Evolutionary conservation across 2,329 filamentous ascomycete species (phyloP).

Genomic region (Diaporthe citrichinensis): DNA sequence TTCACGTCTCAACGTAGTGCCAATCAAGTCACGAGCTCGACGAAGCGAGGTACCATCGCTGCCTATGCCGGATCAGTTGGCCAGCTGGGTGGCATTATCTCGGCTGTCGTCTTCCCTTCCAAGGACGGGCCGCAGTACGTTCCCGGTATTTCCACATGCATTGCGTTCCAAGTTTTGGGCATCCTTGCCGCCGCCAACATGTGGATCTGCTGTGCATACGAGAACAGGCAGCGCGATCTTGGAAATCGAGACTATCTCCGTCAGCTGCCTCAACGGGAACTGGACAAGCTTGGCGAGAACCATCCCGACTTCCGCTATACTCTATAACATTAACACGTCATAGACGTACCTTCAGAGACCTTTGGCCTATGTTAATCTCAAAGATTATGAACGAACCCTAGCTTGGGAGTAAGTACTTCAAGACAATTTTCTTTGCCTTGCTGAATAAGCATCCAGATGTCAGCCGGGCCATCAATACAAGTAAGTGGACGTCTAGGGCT

Average conservation of each 20-base stretch:
- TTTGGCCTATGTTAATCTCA: background rate
- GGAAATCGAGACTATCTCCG: background rate
- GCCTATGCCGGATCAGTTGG: slow-evolving; percentile 62
- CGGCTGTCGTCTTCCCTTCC: background rate
- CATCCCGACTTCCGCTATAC: slow-evolving; percentile 1
- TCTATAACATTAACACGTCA: background rate
- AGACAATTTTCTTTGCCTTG: too few species aligned
- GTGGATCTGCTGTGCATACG: background rate
- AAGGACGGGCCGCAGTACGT: background rate
- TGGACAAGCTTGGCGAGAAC: background rate
- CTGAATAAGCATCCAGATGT: too few species aligned
- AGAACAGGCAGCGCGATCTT: background rate
- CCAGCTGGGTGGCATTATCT: slow-evolving; percentile 53
- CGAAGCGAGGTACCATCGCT: slow-evolving; percentile 61
- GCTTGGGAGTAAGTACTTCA: too few species aligned
- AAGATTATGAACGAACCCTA: too few species aligned
- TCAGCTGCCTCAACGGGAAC: background rate
- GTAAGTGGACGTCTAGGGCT: too few species aligned
- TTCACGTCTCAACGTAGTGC: background rate
- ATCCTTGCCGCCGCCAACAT: background rate
- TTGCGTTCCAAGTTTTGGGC: background rate
- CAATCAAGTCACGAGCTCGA: slow-evolving; percentile 62
- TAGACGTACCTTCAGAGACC: background rate
- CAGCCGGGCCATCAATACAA: too few species aligned
- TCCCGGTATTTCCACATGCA: background rate